Evolutionary conservation across 1,139 yeast genomes (phyloP).

Genomic region (Hemisphaericaspora xylofermentans): DNA sequence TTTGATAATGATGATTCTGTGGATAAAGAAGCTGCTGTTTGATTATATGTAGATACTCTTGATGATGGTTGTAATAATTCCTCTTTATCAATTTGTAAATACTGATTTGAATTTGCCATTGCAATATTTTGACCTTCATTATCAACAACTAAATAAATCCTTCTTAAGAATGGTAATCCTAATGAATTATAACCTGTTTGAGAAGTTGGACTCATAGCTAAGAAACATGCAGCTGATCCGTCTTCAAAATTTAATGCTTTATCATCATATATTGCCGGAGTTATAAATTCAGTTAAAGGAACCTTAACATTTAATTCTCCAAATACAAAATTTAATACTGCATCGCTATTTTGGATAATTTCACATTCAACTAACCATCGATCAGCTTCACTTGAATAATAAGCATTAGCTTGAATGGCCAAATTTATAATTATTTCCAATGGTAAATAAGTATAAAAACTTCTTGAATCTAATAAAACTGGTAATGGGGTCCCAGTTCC

Average conservation of each 20-base stretch:
- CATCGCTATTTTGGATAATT: slow-evolving; percentile 36
- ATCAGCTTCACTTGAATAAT: slow-evolving; percentile 48
- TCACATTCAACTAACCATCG: slow-evolving; percentile 72
- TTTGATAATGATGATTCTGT: too few relatives aligned
- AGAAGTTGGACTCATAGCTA: slow-evolving; percentile 54
- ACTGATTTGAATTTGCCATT: slow-evolving; percentile 29
- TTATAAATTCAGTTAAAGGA: slow-evolving; percentile 53
- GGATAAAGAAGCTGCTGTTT: slow-evolving; percentile 3
- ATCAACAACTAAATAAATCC: slow-evolving; percentile 66
- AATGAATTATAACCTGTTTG: slow-evolving; percentile 53
- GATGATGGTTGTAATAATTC: not conserved
- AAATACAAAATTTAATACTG: slow-evolving; percentile 55
- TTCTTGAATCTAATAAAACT: slow-evolving; percentile 61
- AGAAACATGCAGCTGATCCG: slow-evolving; percentile 61
- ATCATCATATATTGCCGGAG: slow-evolving; percentile 33
- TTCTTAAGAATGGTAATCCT: slow-evolving; percentile 61
- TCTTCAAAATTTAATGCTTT: slow-evolving; percentile 45
- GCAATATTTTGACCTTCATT: slow-evolving; percentile 59
- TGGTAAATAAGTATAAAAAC: slow-evolving; percentile 57
- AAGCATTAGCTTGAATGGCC: slow-evolving; percentile 75
- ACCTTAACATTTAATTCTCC: slow-evolving; percentile 52
- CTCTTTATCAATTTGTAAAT: slow-evolving; percentile 8
- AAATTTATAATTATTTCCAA: slow-evolving; percentile 56
- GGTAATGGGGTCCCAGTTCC: slow-evolving; percentile 40
- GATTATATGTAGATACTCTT: not conserved